Evolutionary conservation across 2,329 filamentous ascomycete genomes (phyloP).

Genomic region (Hirsutella thompsonii): DNA sequence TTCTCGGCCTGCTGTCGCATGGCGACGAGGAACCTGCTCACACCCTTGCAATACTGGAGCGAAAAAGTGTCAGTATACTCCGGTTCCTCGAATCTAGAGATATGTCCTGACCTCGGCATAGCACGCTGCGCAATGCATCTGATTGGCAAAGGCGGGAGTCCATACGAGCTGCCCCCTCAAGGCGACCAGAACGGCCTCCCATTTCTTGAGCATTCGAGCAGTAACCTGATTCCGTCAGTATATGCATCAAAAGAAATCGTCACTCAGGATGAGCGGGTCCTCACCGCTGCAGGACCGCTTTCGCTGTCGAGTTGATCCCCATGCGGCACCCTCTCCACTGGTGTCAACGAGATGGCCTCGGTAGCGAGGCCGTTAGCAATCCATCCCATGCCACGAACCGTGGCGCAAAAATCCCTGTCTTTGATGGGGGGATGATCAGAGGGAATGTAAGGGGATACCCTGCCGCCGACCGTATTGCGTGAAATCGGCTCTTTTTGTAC

Average conservation of each 20-base stretch:
- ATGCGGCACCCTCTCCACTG: neutral
- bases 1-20: conserved; percentile 7
- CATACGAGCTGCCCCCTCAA: neutral
- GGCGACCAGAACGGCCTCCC: neutral
- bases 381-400: neutral
- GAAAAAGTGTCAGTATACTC: neutral
- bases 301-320: neutral
- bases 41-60: neutral
- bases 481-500: no score
- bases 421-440: neutral
- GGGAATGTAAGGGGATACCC: no score
- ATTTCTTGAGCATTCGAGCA: neutral
- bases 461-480: no score
- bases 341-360: neutral
- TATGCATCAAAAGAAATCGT: neutral
- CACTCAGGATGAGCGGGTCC: neutral
- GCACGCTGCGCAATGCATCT: neutral
- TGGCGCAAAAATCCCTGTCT: neutral
- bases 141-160: neutral
- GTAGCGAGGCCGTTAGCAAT: neutral
- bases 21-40: neutral
- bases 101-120: neutral
- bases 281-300: neutral
- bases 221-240: neutral
- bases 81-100: neutral